phyloP scores from a whole-genome alignment of 805 yeast species.

The Candida adriatica region DNA sequence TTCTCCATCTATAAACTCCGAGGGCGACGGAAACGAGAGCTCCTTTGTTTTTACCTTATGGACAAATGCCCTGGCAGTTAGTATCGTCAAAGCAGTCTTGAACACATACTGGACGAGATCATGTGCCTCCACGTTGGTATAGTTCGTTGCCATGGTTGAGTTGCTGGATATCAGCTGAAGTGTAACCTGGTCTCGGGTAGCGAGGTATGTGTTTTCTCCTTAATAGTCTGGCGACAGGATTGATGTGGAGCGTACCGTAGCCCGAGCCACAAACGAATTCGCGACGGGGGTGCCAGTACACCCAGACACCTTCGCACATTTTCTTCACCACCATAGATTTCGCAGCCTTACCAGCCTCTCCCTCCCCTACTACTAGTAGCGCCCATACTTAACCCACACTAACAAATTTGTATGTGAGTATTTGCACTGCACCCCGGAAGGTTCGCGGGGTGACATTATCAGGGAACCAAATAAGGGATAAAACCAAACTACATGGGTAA shows the following conservation, averaged over 20 bases:
- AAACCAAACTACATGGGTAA: no score
- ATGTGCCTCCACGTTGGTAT: conserved; percentile 9
- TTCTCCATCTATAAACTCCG: conserved; percentile 25
- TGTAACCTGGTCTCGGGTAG: not conserved
- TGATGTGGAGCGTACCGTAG: not conserved
- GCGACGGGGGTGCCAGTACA: conserved; percentile 2
- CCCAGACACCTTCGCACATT: conserved; percentile 5
- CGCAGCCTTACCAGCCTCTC: conserved; percentile 9
- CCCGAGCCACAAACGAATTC: no score
- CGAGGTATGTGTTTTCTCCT: not conserved
- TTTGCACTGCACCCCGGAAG: no score
- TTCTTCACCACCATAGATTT: conserved; percentile 17
- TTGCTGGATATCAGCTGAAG: not conserved
- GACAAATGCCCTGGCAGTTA: conserved; percentile 10
- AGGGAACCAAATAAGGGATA: no score
- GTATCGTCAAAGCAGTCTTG: not conserved
- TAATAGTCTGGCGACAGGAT: not conserved
- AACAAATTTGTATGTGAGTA: conserved; percentile 14
- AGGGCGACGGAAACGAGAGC: not conserved
- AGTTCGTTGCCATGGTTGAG: conserved; percentile 2
- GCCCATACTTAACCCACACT: conserved; percentile 9
- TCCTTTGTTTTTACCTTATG: conserved; percentile 10
- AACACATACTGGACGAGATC: conserved; percentile 12
- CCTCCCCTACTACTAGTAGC: conserved; percentile 4
- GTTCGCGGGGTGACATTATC: no score